Percentiles rank a stretch among this genome's conserved stretches.
Conservation (phyloP, 2,329 filamentous ascomycete species). For the Scedosporium apiospermum region DNA sequence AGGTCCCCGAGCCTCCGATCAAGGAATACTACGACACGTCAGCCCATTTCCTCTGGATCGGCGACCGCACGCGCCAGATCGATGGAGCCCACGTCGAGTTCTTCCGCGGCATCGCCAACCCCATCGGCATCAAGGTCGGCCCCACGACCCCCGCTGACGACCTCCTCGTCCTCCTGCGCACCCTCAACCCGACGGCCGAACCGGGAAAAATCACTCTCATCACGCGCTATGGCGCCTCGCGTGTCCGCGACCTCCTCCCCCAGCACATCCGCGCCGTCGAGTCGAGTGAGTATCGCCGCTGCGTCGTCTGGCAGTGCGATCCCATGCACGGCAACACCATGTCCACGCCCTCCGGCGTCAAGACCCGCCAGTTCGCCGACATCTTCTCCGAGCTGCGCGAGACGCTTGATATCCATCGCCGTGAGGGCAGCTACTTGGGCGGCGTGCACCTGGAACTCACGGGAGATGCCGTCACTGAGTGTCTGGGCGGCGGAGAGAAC, state of each 20-base stretch:
- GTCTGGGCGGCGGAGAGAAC: slow-evolving; percentile 79
- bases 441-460: slow-evolving; percentile 94
- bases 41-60: slow-evolving; percentile 96
- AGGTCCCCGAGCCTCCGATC: slow-evolving; percentile 15
- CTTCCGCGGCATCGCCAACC: slow-evolving; percentile 92
- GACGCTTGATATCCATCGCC: slow-evolving; percentile 75
- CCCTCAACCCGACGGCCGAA: slow-evolving; percentile 74
- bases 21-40: slow-evolving; percentile 87
- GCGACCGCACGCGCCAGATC: slow-evolving; percentile 88
- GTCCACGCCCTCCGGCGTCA: slow-evolving; percentile 66
- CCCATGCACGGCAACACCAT: slow-evolving; percentile 89
- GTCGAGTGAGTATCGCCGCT: slow-evolving; percentile 54
- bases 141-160: slow-evolving; percentile 72
- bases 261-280: slow-evolving; percentile 84
- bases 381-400: slow-evolving; percentile 82
- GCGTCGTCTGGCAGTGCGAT: slow-evolving; percentile 94
- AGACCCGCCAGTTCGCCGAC: slow-evolving; percentile 84
- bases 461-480: slow-evolving; percentile 93
- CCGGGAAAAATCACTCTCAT: slow-evolving; percentile 93
- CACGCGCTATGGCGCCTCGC: slow-evolving; percentile 79
- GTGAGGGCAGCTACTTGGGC: slow-evolving; percentile 76
- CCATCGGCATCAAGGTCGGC: slow-evolving; percentile 92
- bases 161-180: slow-evolving; percentile 68
- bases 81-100: slow-evolving; percentile 94
- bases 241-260: slow-evolving; percentile 67